A percentile compares a stretch with the other conserved stretches of the same genome.
Evolutionary conservation across 192 early-diverging fungal genomes (phyloP).

Genomic region (Lunasporangiospora selenospora): DNA sequence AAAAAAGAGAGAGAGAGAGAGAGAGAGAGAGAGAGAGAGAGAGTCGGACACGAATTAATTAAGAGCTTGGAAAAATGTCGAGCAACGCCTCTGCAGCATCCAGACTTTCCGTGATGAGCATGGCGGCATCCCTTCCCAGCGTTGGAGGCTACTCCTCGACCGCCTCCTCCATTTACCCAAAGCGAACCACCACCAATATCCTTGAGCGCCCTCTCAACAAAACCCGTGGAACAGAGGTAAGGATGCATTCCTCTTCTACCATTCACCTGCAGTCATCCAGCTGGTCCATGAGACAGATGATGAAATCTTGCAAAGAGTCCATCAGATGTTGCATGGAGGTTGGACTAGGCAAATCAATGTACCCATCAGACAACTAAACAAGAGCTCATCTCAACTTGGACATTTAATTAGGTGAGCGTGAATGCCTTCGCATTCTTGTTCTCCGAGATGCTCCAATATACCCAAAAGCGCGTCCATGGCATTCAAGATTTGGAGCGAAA

Average conservation of each 20-base stretch:
- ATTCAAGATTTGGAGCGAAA: conserved; percentile 96
- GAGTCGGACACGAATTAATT: no score
- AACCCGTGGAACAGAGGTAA: conserved; percentile 75
- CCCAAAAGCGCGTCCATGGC: conserved; percentile 94
- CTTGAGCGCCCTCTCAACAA: conserved; percentile 81
- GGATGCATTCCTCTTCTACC: no score
- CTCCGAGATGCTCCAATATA: conserved; percentile 94
- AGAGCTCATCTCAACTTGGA: no score
- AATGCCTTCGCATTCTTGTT: conserved; percentile 91
- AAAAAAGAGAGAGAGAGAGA: no score
- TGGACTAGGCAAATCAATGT: no score
- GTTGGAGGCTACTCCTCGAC: conserved; percentile 34
- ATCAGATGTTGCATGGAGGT: no score
- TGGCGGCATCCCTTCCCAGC: conserved; percentile 41
- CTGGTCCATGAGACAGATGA: no score
- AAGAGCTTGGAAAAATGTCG: conserved; percentile 37
- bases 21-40: no score
- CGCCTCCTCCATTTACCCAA: conserved; percentile 33
- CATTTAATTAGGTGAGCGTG: conserved; percentile 68
- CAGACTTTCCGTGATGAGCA: conserved; percentile 43
- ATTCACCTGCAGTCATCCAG: no score
- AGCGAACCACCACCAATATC: conserved; percentile 51
- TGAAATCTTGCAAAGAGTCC: no score
- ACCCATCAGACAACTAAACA: no score
- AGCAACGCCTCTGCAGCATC: conserved; percentile 29